These are phyloP conservation scores for Amanita brunnescens DNA, from an alignment of 768 basidiomycete species.

Conservation along the genomic window DNA sequence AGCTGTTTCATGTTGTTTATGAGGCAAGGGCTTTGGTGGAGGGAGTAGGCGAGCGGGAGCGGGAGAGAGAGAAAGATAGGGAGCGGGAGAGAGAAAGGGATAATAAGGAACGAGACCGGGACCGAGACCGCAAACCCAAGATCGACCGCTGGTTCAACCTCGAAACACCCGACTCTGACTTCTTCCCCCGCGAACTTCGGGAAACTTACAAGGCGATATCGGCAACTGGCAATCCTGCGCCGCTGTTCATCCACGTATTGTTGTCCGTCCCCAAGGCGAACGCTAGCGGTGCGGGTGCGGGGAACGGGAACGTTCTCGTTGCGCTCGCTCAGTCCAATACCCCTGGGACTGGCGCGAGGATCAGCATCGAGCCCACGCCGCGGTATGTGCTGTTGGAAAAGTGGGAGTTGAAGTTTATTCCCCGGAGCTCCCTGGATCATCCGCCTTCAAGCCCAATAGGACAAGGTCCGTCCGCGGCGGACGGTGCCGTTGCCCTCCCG, in stretches of 20 bases:
- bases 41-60: not conserved
- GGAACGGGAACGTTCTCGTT: slow-evolving; percentile 63
- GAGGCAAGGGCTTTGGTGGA: slow-evolving; percentile 49
- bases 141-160: slow-evolving; percentile 72
- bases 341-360: slow-evolving; percentile 15
- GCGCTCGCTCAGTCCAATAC: slow-evolving; percentile 35
- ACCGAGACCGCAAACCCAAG: slow-evolving; percentile 22
- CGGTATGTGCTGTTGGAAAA: slow-evolving; percentile 65
- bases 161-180: slow-evolving; percentile 65
- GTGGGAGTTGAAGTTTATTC: slow-evolving; percentile 46
- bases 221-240: slow-evolving; percentile 28
- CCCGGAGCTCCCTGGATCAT: not conserved
- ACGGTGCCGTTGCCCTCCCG: slow-evolving; percentile 40
- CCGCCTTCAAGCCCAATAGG: too few species aligned
- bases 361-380: slow-evolving; percentile 62
- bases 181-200: slow-evolving; percentile 52
- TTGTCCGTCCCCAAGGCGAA: slow-evolving; percentile 57
- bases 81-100: not conserved
- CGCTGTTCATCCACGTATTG: slow-evolving; percentile 62
- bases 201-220: slow-evolving; percentile 57
- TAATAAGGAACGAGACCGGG: not conserved
- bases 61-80: not conserved
- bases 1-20: slow-evolving; percentile 69
- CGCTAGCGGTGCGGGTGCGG: slow-evolving; percentile 11
- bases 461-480: not conserved